These are phyloP conservation scores for Chenopodium album DNA, from an alignment of 148 eudicot species.

Conservation along the genomic window DNA sequence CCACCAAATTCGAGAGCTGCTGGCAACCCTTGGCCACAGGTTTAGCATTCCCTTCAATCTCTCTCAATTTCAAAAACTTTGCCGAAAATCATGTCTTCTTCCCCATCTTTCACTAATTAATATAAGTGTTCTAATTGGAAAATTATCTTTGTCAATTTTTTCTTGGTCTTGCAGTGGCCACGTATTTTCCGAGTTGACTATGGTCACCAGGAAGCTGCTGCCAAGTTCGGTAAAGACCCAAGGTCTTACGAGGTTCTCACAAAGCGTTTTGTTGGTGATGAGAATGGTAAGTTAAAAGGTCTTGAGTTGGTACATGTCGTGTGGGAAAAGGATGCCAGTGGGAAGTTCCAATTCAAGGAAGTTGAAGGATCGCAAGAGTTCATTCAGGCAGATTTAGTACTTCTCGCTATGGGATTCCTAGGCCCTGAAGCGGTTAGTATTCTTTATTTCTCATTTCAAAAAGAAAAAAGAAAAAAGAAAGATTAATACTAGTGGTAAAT, in stretches of 20 bases:
- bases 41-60: slow-evolving; percentile 18
- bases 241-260: slow-evolving; percentile 92
- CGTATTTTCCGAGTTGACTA: slow-evolving; percentile 96
- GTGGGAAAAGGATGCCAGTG: slow-evolving; percentile 95
- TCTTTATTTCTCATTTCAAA: neutral
- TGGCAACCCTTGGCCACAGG: slow-evolving; percentile 99
- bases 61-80: neutral
- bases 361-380: slow-evolving; percentile 80
- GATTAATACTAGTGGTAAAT: neutral
- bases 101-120: too few relatives aligned
- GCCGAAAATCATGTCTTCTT: neutral
- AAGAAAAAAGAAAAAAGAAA: too few relatives aligned
- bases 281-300: slow-evolving; percentile 76
- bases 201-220: slow-evolving; percentile 92
- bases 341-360: slow-evolving; percentile 82
- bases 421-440: slow-evolving; percentile 93
- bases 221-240: slow-evolving; percentile 95
- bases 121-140: neutral
- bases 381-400: slow-evolving; percentile 77
- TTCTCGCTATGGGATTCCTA: slow-evolving; percentile 98
- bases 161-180: slow-evolving; percentile 74
- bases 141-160: slow-evolving; percentile 1
- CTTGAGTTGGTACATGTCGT: slow-evolving; percentile 74
- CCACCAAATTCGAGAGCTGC: slow-evolving; percentile 90
- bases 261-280: slow-evolving; percentile 83